Percentiles rank a stretch among this genome's conserved stretches.
Evolutionary conservation across 352 stramenopile genomes (phyloP).

Genomic region (Pythium pyrilobum): DNA sequence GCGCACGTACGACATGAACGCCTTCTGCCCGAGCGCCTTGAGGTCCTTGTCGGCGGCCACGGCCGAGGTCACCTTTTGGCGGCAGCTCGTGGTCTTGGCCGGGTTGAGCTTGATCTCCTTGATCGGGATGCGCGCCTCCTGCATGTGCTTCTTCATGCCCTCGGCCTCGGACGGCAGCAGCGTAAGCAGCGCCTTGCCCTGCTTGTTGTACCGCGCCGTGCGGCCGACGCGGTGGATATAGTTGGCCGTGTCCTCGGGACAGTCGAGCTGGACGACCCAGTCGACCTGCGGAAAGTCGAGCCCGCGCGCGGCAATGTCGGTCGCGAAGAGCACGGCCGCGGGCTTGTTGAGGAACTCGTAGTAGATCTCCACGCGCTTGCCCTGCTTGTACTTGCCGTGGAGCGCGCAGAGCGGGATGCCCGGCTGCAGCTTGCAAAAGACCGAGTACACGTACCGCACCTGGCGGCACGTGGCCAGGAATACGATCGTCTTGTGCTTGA

Average conservation of each 20-base stretch:
- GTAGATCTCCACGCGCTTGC: conserved; percentile 97
- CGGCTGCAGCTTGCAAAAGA: conserved; percentile 97
- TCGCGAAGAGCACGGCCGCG: conserved; percentile 95
- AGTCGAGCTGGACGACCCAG: conserved; percentile 98
- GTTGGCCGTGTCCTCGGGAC: conserved; percentile 95
- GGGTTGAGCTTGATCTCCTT: conserved; percentile 97
- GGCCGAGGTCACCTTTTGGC: conserved; percentile 89
- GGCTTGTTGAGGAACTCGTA: conserved; percentile 97
- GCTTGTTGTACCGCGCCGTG: conserved; percentile 94
- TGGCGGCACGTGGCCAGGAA: conserved; percentile 98
- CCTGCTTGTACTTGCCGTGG: conserved; percentile 99
- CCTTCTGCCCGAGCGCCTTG: conserved; percentile 95
- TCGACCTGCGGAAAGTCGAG: conserved; percentile 98
- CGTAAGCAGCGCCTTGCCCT: conserved; percentile 91
- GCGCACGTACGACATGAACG: conserved; percentile 98
- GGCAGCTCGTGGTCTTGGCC: conserved; percentile 91
- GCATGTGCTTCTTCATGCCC: conserved; percentile 82
- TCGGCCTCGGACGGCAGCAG: conserved; percentile 90
- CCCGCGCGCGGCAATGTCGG: conserved; percentile 96
- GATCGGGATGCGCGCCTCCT: conserved; percentile 93
- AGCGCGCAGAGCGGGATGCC: conserved; percentile 95
- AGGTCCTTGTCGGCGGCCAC: conserved; percentile 93
- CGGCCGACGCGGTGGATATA: conserved; percentile 99
- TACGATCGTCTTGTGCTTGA: conserved; percentile 98
- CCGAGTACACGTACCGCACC: conserved; percentile 93